phyloP scores from a whole-genome alignment of 805 yeast genomes.

The Metahyphopichia silvanorum region DNA sequence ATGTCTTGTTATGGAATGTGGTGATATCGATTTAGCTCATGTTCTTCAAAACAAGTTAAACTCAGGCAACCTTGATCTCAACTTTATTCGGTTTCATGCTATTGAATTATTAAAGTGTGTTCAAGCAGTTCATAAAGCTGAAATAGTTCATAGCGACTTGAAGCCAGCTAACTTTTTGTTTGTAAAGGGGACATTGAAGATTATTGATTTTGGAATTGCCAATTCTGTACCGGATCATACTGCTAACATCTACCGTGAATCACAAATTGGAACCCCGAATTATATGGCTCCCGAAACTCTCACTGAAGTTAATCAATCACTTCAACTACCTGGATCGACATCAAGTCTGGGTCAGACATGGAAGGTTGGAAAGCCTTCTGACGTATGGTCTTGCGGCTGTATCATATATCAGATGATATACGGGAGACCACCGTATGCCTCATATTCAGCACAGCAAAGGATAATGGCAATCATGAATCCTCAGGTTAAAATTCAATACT shows the following conservation, averaged over 20 bases:
- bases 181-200: slow-evolving; percentile 79
- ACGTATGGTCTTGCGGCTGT: slow-evolving; percentile 98
- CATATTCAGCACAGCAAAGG: slow-evolving; percentile 71
- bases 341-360: slow-evolving; percentile 27
- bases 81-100: slow-evolving; percentile 77
- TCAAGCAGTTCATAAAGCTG: slow-evolving; percentile 80
- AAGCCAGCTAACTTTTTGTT: slow-evolving; percentile 70
- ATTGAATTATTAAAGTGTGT: slow-evolving; percentile 80
- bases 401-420: slow-evolving; percentile 93
- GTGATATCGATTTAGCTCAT: slow-evolving; percentile 85
- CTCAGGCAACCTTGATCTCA: slow-evolving; percentile 49
- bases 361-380: slow-evolving; percentile 94
- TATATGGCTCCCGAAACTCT: slow-evolving; percentile 98
- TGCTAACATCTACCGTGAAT: slow-evolving; percentile 80
- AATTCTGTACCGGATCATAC: slow-evolving; percentile 92
- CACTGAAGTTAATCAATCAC: slow-evolving; percentile 48
- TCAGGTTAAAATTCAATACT: slow-evolving; percentile 64
- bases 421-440: slow-evolving; percentile 88
- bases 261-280: slow-evolving; percentile 93
- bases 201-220: slow-evolving; percentile 96
- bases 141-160: slow-evolving; percentile 80
- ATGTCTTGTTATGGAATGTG: slow-evolving; percentile 87
- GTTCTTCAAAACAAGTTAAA: slow-evolving; percentile 59
- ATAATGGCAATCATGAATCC: slow-evolving; percentile 85
- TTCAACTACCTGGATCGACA: slow-evolving; percentile 9